phyloP scores from a whole-genome alignment of 441 rosid species.

The Populus hybrid region DNA sequence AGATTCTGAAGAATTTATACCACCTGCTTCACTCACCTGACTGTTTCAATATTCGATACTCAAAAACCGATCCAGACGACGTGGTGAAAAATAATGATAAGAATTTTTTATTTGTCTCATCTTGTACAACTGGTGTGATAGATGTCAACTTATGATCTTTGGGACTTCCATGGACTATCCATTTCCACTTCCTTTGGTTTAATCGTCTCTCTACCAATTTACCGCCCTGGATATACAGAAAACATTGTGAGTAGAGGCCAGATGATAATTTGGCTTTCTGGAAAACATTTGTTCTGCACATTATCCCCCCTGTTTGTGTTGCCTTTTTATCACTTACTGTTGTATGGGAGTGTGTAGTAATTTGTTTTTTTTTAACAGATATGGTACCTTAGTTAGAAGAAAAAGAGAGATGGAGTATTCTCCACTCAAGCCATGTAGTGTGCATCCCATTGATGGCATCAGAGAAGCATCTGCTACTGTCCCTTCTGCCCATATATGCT shows the following conservation, averaged over 20 bases:
- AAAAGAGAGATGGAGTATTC: slow-evolving; percentile 52
- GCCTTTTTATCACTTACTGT: background rate
- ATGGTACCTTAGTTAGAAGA: slow-evolving; percentile 62
- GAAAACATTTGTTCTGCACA: background rate
- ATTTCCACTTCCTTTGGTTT: slow-evolving; percentile 65
- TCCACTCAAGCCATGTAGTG: slow-evolving; percentile 42
- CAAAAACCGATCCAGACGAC: slow-evolving; percentile 45
- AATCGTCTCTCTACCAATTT: slow-evolving; percentile 51
- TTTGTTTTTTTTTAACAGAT: background rate
- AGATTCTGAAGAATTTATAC: background rate
- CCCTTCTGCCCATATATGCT: slow-evolving; percentile 52
- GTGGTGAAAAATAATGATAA: slow-evolving; percentile 48
- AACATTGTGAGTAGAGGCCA: slow-evolving; percentile 7
- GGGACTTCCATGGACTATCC: slow-evolving; percentile 64
- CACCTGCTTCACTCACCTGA: slow-evolving; percentile 34
- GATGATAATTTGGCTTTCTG: background rate
- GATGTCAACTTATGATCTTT: slow-evolving; percentile 46
- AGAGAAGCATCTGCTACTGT: slow-evolving; percentile 35
- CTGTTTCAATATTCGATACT: slow-evolving; percentile 39
- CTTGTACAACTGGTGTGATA: slow-evolving; percentile 45
- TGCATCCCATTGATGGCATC: slow-evolving; percentile 36
- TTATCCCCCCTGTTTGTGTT: background rate
- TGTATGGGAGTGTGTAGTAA: background rate
- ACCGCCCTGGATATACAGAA: slow-evolving; percentile 37
- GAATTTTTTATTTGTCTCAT: slow-evolving; percentile 39